These are phyloP conservation scores for Podospora tetraspora DNA, from an alignment of 495 filamentous ascomycete species.

Conservation along the genomic window DNA sequence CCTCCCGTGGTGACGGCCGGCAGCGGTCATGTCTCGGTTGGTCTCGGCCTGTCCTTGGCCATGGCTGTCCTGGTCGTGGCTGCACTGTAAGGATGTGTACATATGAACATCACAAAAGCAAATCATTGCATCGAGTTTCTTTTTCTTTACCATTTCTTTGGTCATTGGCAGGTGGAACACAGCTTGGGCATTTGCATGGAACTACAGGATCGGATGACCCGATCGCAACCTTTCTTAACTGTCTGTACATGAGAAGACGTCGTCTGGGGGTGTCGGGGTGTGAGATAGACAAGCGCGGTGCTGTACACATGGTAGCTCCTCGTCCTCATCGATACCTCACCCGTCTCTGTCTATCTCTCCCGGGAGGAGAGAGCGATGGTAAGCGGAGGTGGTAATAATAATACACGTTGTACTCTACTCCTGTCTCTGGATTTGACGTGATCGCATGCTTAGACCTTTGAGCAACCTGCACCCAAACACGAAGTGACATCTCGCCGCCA, in stretches of 20 bases:
- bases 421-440: not conserved
- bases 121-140: not conserved
- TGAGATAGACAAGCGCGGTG: not conserved
- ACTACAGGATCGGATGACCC: not conserved
- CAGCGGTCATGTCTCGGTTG: slow-evolving; percentile 32
- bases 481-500: not conserved
- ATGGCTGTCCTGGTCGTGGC: slow-evolving; percentile 28
- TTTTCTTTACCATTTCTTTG: not conserved
- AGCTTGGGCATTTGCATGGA: not conserved
- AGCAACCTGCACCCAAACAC: not conserved
- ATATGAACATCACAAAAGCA: not conserved
- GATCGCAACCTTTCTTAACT: not conserved
- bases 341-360: not conserved
- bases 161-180: not conserved
- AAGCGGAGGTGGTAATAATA: not conserved
- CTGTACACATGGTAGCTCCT: not conserved
- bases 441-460: not conserved
- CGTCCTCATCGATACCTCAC: not conserved
- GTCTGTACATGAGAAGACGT: not conserved
- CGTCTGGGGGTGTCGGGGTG: not conserved
- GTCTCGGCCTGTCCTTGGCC: slow-evolving; percentile 35
- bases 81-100: slow-evolving; percentile 31
- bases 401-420: not conserved
- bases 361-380: not conserved
- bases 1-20: slow-evolving; percentile 31